phyloP scores from a whole-genome alignment of 345 rosid genomes.

The Bruguiera gymnorhiza region DNA sequence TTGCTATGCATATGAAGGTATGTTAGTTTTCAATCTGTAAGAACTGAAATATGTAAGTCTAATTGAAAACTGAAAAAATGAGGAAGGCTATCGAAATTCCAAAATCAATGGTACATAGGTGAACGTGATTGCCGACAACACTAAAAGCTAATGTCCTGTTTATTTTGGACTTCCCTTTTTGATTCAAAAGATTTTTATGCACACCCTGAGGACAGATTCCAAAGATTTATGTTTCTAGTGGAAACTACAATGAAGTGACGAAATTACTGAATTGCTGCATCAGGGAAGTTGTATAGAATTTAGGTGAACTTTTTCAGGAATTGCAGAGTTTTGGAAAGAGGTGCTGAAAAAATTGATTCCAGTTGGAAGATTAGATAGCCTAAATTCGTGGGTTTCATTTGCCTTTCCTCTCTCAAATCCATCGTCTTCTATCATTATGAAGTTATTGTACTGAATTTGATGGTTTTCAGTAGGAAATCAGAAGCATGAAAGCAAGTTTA shows the following conservation, averaged over 20 bases:
- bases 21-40: not conserved
- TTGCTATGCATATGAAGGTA: conserved; percentile 74
- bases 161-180: too few relatives aligned
- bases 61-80: too few relatives aligned
- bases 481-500: conserved; percentile 3
- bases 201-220: too few relatives aligned
- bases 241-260: not conserved
- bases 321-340: not conserved
- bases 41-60: too few relatives aligned
- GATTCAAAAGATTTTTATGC: too few relatives aligned
- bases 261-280: not conserved
- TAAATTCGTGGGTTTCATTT: not conserved
- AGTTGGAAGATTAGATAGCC: too few relatives aligned
- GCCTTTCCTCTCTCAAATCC: not conserved
- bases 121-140: too few relatives aligned
- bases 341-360: too few relatives aligned
- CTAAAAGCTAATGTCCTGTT: too few relatives aligned
- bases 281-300: not conserved
- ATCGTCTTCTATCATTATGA: too few relatives aligned
- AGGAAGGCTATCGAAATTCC: too few relatives aligned
- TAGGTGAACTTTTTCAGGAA: not conserved
- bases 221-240: not conserved
- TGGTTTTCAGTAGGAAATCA: not conserved
- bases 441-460: not conserved
- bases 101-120: too few relatives aligned